Conservation (phyloP, 108 stramenopile genomes). For the Cyclotella choctawhatcheeana region DNA sequence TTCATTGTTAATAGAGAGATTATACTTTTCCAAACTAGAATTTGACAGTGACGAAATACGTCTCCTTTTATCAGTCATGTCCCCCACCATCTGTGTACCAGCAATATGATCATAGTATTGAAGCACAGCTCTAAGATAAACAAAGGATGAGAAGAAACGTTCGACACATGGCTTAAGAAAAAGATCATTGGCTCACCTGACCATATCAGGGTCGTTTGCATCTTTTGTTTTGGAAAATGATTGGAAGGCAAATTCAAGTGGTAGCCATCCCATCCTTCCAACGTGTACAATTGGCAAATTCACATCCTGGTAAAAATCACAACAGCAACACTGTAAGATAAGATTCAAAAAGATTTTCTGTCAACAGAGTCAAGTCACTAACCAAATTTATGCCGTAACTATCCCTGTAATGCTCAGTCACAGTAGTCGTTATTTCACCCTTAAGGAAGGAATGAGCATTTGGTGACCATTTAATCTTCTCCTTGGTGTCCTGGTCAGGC, state of each 20-base stretch:
- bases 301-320: constrained; percentile 14
- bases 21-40: constrained; percentile 12
- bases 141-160: not conserved
- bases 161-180: not conserved
- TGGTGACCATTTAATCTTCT: constrained; percentile 17
- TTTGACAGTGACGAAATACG: not conserved
- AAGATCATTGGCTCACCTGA: not conserved
- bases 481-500: not conserved
- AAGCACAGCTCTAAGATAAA: constrained; percentile 7
- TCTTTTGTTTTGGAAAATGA: constrained; percentile 38
- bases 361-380: not conserved
- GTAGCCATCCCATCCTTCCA: constrained; percentile 35
- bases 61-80: not conserved
- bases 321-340: not conserved
- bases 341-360: not conserved
- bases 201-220: constrained; percentile 20
- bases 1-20: constrained; percentile 10
- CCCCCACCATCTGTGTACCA: constrained; percentile 3
- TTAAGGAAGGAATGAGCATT: constrained; percentile 8
- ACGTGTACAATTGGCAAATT: constrained; percentile 44
- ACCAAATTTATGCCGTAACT: constrained; percentile 19
- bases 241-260: constrained; percentile 43
- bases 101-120: constrained; percentile 32
- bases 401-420: constrained; percentile 11
- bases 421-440: constrained; percentile 1